These are phyloP conservation scores for Gardenia jasminoides DNA, from an alignment of 257 asterid genomes.

Conservation along the genomic window DNA sequence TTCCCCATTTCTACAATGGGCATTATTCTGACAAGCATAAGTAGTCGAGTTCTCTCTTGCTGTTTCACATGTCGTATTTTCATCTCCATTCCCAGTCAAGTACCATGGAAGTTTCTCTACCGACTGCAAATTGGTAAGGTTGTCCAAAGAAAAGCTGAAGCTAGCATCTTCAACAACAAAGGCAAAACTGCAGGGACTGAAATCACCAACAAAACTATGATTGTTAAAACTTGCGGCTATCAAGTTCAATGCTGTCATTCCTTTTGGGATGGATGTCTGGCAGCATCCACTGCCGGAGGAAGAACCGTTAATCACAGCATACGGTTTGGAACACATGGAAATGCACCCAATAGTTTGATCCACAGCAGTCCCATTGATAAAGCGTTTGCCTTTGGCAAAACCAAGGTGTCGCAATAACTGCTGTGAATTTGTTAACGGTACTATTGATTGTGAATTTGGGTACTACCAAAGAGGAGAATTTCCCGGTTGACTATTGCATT, in stretches of 20 bases:
- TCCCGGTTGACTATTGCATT: conserved; percentile 12
- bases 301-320: conserved; percentile 2
- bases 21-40: conserved; percentile 35
- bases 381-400: background rate
- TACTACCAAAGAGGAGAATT: too few species aligned
- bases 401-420: conserved; percentile 34
- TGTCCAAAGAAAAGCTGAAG: conserved; percentile 10
- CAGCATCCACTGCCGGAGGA: conserved; percentile 40
- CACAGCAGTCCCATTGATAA: background rate
- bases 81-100: conserved; percentile 36
- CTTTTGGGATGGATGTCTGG: conserved; percentile 25
- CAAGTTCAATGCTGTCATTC: background rate
- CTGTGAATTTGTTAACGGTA: conserved; percentile 31
- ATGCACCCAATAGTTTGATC: conserved; percentile 28
- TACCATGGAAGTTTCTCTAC: conserved; percentile 24
- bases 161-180: conserved; percentile 25
- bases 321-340: conserved; percentile 10
- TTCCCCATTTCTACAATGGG: conserved; percentile 19
- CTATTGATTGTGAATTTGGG: background rate
- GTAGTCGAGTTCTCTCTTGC: conserved; percentile 9
- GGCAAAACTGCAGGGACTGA: conserved; percentile 23
- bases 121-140: conserved; percentile 11
- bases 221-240: background rate
- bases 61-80: conserved; percentile 15
- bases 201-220: accelerated